Base-by-base conservation (phyloP, 495 filamentous ascomycete genomes). In the Friedmanniomyces simplex region DNA sequence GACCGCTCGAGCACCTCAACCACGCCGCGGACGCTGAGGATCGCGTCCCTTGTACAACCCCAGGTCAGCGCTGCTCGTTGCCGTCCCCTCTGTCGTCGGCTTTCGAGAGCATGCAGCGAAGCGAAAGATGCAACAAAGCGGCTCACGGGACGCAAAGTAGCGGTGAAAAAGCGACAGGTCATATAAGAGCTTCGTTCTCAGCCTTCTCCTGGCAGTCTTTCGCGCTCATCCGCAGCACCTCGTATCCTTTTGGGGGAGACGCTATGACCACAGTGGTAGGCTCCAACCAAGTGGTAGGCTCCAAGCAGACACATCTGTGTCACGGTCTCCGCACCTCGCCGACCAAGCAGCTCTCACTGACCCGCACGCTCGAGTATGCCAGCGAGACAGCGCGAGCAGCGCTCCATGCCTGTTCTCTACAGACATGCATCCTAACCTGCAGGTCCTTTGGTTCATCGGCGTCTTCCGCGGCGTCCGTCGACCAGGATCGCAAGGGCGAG, bases 131-230 rank as follows among this genome's bases (percentile, higher is more conserved):
- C 46, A 24, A 30, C 3, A 21, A 16, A 26, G 46, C 20, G 24
- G 46, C 25, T 32, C 20, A 30, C 46, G 46, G 46, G 24, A 49
- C 16, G 52, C 50, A 60, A 32, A 55, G 41, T 22, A 50, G 57
- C 57, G 50, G 57, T 60, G 50, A 55, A 50, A 59, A 60, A 54
- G 52, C 50, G 50, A 60, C 52, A 43, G 39, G 39, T 43, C 39
- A n/a, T 43, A 43, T 43, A 43, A 43, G 39, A 43, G 14, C 18
- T 43, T 16, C 39, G 4, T n/a, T 5, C 39, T 43, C 39, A 43
- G 39, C 39, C 39, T 43, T 43, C 39, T 43, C 10, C 39, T 43
- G 14, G 39, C 5, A 43, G 39, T 20, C 18, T 6, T 43, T 37
- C 34, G 34, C 34, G 14, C 4, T 32, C 28, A 3, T 10, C 3